Evolutionary conservation across 495 filamentous ascomycete species (phyloP).

Genomic region (Penicillium atrosanguineum): DNA sequence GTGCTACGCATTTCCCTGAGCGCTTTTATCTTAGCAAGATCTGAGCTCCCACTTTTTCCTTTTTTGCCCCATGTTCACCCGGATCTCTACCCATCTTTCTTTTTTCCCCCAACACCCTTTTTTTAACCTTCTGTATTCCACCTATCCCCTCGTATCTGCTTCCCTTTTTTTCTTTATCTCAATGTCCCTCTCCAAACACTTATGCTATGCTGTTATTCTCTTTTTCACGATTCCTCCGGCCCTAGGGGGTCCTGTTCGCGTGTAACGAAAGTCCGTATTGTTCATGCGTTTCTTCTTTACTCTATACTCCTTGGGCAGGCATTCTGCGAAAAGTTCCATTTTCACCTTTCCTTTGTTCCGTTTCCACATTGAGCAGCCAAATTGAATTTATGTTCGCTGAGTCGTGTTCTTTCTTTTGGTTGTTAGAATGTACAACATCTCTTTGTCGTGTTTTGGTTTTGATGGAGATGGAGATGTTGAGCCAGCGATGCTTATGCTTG

Average conservation of each 20-base stretch:
- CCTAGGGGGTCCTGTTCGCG: slow-evolving; percentile 33
- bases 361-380: slow-evolving; percentile 41
- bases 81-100: slow-evolving; percentile 10
- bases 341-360: slow-evolving; percentile 34
- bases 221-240: slow-evolving; percentile 17
- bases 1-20: slow-evolving; percentile 48
- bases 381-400: slow-evolving; percentile 44
- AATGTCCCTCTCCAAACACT: slow-evolving; percentile 12
- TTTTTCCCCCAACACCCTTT: slow-evolving; percentile 1
- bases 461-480: not conserved
- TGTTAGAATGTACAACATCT: slow-evolving; percentile 31
- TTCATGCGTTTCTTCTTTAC: slow-evolving; percentile 38
- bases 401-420: slow-evolving; percentile 18
- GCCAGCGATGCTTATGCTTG: not conserved
- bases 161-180: slow-evolving; percentile 8
- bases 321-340: slow-evolving; percentile 50
- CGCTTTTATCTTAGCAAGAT: slow-evolving; percentile 48
- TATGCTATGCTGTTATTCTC: slow-evolving; percentile 13
- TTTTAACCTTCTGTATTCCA: slow-evolving; percentile 11
- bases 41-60: slow-evolving; percentile 28
- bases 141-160: slow-evolving; percentile 5
- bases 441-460: slow-evolving; percentile 26
- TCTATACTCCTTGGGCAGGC: slow-evolving; percentile 48
- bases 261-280: slow-evolving; percentile 40
- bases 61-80: slow-evolving; percentile 8